Evolutionary conservation across 176 grass and related monocot species (phyloP).

Genomic region (Chrysopogon serrulatus): DNA sequence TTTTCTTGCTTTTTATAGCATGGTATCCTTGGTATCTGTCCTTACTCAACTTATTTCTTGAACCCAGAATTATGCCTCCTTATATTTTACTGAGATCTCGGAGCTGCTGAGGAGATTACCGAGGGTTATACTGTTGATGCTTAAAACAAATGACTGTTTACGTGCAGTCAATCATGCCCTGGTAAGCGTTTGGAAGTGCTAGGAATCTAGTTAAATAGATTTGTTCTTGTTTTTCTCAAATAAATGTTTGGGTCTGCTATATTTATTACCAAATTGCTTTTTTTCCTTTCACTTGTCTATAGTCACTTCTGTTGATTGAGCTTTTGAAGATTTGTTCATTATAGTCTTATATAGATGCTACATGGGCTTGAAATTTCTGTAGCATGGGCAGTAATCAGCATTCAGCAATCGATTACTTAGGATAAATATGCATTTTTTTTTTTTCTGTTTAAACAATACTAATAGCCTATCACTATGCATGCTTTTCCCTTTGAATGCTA

Average conservation of each 20-base stretch:
- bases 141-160: conserved; percentile 98
- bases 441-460: not conserved
- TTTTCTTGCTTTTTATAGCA: not conserved
- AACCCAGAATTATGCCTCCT: conserved; percentile 65
- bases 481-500: not conserved
- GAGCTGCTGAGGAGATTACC: conserved; percentile 84
- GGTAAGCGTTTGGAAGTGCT: conserved; percentile 43
- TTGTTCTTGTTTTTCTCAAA: not conserved
- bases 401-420: not conserved
- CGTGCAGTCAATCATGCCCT: conserved; percentile 77
- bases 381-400: conserved; percentile 8
- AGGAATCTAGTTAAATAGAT: not conserved
- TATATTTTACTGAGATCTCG: conserved; percentile 82
- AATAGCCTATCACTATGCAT: not conserved
- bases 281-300: not conserved
- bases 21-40: not conserved
- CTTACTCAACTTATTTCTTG: not conserved
- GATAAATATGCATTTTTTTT: conserved; percentile 1
- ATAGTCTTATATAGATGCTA: conserved; percentile 14
- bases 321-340: not conserved
- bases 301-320: not conserved
- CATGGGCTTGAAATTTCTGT: not conserved
- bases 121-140: conserved; percentile 93
- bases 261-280: not conserved
- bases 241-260: conserved; percentile 10